Evolutionary conservation across 1,284 basidiomycete genomes (phyloP), one percentile per base, ranked within the genome.

Genomic region (Marasmius tenuissimus): DNA sequence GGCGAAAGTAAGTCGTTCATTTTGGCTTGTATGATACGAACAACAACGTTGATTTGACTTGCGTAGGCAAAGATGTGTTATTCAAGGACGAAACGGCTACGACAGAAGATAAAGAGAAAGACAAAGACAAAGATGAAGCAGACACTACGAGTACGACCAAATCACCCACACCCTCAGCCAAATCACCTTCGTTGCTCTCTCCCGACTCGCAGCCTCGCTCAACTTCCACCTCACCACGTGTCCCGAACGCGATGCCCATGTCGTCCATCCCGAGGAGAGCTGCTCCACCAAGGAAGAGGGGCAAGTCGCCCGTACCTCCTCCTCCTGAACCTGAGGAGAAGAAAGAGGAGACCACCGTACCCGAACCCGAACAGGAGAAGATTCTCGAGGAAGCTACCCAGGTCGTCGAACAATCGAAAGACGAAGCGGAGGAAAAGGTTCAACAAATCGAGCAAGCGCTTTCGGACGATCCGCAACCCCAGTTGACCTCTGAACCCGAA

Each of bases 211-310:
- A 73, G 22, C 67, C 77, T 11, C 73, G 68, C 53, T 59, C 66
- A 50, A 63, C 69, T 52, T 62, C 18, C 57, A 62, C 55, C 34
- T 63, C 66, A 42, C 69, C 63, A 0, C 80, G 77, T 45, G 74
- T 74, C 20, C 81, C 86, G 3, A 63, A 69, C 7, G 78, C 84
- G 0, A 92, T 92, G 89, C 91, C 90, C n/a, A 76, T 89, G 4
- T 89, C 90, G 14, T 79, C 81, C n/a, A 86, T 72, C 10, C 91
- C 90, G 45, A 83, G 86, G 51, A 82, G 91, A 5, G 81, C 87
- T 16, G 87, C 77, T 3, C 90, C 89, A 50, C 90, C 91, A 4
- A 80, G 90, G 55, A 88, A 83, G 75, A 88, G 87, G 67, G 74
- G 75, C 42, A 88, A 86, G 65, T 73, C 78, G 4, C 73, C 78